Evolutionary conservation across 2,329 filamentous ascomycete genomes (phyloP).

Genomic region (Aspergillus chevalieri): DNA sequence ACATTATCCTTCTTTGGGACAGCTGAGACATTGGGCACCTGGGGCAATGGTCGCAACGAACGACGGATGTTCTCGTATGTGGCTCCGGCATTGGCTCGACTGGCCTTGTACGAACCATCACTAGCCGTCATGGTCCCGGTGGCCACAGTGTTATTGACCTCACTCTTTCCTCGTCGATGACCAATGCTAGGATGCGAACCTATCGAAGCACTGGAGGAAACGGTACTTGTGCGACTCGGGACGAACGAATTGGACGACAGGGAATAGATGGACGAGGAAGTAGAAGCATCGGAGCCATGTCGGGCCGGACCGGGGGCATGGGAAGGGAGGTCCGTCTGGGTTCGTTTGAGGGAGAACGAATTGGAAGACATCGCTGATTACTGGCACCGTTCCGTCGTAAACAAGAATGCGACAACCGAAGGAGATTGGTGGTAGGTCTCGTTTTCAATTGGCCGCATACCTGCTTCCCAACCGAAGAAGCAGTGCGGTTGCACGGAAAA

Average conservation of each 20-base stretch:
- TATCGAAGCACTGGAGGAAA: slow-evolving; percentile 67
- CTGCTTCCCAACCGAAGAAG: slow-evolving; percentile 29
- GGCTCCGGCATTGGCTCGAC: slow-evolving; percentile 48
- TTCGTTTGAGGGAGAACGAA: slow-evolving; percentile 30
- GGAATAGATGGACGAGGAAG: slow-evolving; percentile 49
- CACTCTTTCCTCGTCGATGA: slow-evolving; percentile 72
- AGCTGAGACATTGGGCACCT: slow-evolving; percentile 52
- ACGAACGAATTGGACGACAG: slow-evolving; percentile 43
- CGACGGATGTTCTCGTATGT: slow-evolving; percentile 68
- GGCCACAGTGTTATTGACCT: slow-evolving; percentile 53
- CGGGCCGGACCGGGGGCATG: slow-evolving; percentile 44
- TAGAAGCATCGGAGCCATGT: slow-evolving; percentile 52
- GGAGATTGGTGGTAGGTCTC: slow-evolving; percentile 18
- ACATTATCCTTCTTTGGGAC: slow-evolving; percentile 26
- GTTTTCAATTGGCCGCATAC: slow-evolving; percentile 34
- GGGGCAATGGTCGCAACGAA: slow-evolving; percentile 68
- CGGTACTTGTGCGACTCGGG: slow-evolving; percentile 60
- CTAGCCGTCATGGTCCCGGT: slow-evolving; percentile 24
- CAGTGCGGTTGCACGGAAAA: slow-evolving; percentile 5
- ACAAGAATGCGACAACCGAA: slow-evolving; percentile 24
- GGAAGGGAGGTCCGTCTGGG: slow-evolving; percentile 34
- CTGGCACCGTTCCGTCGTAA: slow-evolving; percentile 13
- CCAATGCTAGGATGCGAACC: slow-evolving; percentile 44
- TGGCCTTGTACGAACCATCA: slow-evolving; percentile 15
- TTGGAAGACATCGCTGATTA: slow-evolving; percentile 35